Conservation (phyloP, 257 asterid species). For the Eustoma russellianum region DNA sequence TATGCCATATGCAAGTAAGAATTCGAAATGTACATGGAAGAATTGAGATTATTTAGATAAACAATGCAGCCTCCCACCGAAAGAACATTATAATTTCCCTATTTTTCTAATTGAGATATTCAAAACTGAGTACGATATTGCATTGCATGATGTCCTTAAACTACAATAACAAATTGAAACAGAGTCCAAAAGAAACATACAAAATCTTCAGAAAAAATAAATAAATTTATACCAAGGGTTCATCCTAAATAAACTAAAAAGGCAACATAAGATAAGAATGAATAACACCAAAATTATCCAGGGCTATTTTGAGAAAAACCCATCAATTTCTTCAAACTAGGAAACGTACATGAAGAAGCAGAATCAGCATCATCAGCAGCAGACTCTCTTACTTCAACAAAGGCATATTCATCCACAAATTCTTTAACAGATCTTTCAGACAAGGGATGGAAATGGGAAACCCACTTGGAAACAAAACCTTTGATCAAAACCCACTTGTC, state of each 20-base stretch:
- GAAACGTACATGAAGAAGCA: slow-evolving; percentile 23
- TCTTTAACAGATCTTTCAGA: slow-evolving; percentile 58
- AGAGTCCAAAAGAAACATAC: no score
- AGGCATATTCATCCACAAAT: slow-evolving; percentile 44
- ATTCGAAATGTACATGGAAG: no score
- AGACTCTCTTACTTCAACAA: slow-evolving; percentile 7
- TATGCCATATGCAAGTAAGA: no score
- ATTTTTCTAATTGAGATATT: no score
- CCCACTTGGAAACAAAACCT: slow-evolving; percentile 64
- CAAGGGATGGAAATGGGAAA: slow-evolving; percentile 61
- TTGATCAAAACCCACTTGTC: slow-evolving; percentile 40
- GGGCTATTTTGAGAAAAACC: slow-evolving; percentile 28
- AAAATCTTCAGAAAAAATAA: no score
- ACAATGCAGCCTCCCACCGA: no score
- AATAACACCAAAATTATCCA: slow-evolving; percentile 3
- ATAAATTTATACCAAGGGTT: neutral
- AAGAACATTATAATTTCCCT: no score
- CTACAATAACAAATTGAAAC: no score
- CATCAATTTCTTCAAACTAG: slow-evolving; percentile 33
- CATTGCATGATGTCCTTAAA: no score
- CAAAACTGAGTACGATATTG: no score
- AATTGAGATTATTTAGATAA: no score
- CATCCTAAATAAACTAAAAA: neutral
- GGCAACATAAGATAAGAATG: neutral
- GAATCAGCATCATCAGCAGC: slow-evolving; percentile 10